A percentile compares a stretch with the other conserved stretches of the same genome.
These are phyloP conservation scores for Jaltomata sinuosa DNA, from an alignment of 257 asterid genomes.

Conservation along the genomic window DNA sequence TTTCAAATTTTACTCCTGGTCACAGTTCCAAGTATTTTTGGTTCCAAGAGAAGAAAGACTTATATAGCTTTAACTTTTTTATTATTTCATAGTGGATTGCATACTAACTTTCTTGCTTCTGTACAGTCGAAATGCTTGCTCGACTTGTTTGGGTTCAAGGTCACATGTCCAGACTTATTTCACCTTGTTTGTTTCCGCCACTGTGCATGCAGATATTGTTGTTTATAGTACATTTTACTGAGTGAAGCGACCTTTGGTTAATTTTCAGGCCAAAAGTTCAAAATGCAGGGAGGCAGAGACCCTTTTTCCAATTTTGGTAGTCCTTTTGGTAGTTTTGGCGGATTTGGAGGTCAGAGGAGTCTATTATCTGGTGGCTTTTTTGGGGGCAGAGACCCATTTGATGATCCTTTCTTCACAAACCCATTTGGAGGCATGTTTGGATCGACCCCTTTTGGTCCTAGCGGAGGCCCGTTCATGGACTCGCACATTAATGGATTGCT, in stretches of 20 bases:
- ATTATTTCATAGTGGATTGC: not conserved
- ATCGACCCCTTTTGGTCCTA: constrained; percentile 28
- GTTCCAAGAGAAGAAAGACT: not conserved
- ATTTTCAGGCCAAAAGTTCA: not conserved
- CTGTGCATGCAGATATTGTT: not conserved
- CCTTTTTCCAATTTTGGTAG: constrained; percentile 65
- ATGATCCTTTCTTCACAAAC: constrained; percentile 69
- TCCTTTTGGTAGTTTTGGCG: constrained; percentile 45
- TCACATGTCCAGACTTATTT: not conserved
- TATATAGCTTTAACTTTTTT: not conserved
- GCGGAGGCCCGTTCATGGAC: constrained; percentile 28
- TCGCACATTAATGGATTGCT: constrained; percentile 35
- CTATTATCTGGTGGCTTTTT: constrained; percentile 43
- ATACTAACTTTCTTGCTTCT: not conserved
- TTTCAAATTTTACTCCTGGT: not conserved
- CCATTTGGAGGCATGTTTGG: constrained; percentile 57
- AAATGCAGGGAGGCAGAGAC: constrained; percentile 80
- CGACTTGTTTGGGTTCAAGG: not conserved
- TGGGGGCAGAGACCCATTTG: constrained; percentile 82
- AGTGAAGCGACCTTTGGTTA: not conserved
- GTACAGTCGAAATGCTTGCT: not conserved
- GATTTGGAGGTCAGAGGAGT: constrained; percentile 49
- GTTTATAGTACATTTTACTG: not conserved
- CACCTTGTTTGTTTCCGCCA: not conserved
- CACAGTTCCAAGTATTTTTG: not conserved